phyloP scores from a whole-genome alignment of 2,329 filamentous ascomycete genomes.

The Pyricularia grisea region DNA sequence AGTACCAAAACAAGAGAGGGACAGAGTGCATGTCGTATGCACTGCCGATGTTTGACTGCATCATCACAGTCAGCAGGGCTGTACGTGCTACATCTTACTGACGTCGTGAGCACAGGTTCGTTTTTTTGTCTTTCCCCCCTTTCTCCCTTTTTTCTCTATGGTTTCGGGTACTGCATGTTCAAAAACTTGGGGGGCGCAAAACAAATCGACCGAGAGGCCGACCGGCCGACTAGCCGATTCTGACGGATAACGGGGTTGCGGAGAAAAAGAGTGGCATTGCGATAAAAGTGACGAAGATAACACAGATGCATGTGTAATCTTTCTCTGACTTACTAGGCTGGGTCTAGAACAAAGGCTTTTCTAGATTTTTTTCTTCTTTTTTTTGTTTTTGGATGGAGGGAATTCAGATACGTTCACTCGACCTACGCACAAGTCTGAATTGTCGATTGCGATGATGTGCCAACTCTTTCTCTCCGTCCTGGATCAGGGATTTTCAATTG shows the following conservation, averaged over 20 bases:
- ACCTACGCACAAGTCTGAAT: neutral
- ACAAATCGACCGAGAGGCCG: neutral
- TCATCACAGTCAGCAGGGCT: neutral
- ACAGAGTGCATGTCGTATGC: neutral
- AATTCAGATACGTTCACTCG: neutral
- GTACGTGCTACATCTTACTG: neutral
- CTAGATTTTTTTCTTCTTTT: no score
- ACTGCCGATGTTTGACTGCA: neutral
- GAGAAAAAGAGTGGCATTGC: neutral
- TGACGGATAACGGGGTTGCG: neutral
- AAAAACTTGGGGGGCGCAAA: neutral
- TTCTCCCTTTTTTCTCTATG: neutral
- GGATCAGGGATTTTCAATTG: neutral
- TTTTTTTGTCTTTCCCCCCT: neutral
- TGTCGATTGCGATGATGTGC: neutral
- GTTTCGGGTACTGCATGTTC: neutral
- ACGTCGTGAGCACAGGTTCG: neutral
- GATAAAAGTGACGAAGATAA: neutral
- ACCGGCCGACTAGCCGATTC: neutral
- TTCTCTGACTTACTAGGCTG: neutral
- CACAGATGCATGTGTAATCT: neutral
- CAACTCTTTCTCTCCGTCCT: neutral
- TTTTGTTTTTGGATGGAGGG: no score
- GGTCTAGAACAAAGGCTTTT: neutral
- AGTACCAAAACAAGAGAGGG: neutral